Base-by-base conservation (phyloP, 1,284 basidiomycete genomes). In the Puccinia polysora region DNA sequence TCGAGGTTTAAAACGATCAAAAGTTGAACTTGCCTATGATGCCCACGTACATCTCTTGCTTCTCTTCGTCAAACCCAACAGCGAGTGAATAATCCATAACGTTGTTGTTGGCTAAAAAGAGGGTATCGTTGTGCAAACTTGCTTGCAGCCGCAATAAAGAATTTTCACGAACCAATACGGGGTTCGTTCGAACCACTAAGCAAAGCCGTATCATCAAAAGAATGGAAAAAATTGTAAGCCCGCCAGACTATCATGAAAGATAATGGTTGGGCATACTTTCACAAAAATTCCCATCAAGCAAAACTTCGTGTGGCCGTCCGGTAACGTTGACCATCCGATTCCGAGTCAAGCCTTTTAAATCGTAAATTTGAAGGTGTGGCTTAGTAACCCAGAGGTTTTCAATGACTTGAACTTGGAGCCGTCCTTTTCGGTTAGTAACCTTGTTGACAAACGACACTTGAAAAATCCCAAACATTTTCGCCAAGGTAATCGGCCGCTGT, bases 31-130 rank as follows among this genome's bases (percentile, higher is more conserved):
- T 64, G 47, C 70, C 70, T 55, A 73, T 73, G 18, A 73, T 73
- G 10, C 70, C 70, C 10, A 73, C 50, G 59, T 73, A 73, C 49
- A 73, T 49, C 32, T 73, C 62, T 43, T 73, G 60, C 23, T 53
- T 64, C 40, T 73, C 62, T 49, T 65, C 40, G 79, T 96, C 93
- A 15, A 98, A 89, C 18, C 95, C 96, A 28, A 94, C 91, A 49
- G 98, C 88, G 18, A 99, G 83, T 23, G 94, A 97, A 81, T 99
- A 99, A 81, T 99, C 96, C 96, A 99, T 98, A 69, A 97, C 91
- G 78, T 97, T 96, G 75, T 97, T 88, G 75, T 94, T 91, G 10
- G 90, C 89, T 56, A 98, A 82, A 81, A 98, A 98, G 3, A 84
- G 81, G 45, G 82, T 77, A 59, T 98, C 96, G 78, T 96, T 97